phyloP scores from a whole-genome alignment of 2,329 filamentous ascomycete species.

The Talaromyces funiculosus region DNA sequence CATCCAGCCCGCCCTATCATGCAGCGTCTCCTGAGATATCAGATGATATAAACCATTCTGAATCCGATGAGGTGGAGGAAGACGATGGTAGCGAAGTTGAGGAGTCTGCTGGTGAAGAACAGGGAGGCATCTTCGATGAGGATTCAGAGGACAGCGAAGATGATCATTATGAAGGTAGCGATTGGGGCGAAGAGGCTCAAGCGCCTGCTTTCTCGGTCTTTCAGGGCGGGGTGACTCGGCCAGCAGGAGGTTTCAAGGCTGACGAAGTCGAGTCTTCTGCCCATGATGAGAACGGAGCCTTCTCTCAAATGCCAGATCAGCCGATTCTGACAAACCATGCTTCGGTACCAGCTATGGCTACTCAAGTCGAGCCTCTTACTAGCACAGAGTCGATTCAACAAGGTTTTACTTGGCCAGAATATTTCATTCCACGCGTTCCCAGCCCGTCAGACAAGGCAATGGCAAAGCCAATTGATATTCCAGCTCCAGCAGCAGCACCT shows the following conservation, averaged over 20 bases:
- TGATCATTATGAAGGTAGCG: background rate
- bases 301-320: background rate
- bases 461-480: constrained; percentile 9
- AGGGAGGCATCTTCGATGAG: background rate
- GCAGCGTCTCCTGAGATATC: background rate
- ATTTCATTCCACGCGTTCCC: constrained; percentile 5
- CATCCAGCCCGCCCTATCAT: constrained; percentile 1
- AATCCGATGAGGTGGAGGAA: constrained; percentile 9
- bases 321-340: background rate
- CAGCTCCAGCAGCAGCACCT: background rate
- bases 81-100: constrained; percentile 12
- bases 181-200: background rate
- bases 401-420: constrained; percentile 4
- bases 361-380: background rate
- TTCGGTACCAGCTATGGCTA: background rate
- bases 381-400: background rate
- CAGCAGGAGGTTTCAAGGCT: background rate
- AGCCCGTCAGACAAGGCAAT: constrained; percentile 16
- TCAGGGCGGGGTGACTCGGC: background rate
- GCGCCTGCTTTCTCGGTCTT: background rate
- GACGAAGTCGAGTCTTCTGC: background rate
- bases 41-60: constrained; percentile 10
- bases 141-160: constrained; percentile 9
- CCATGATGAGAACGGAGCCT: background rate
- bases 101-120: background rate